These are phyloP conservation scores for Pythium dissimile DNA, from an alignment of 352 stramenopile genomes.

Conservation along the genomic window DNA sequence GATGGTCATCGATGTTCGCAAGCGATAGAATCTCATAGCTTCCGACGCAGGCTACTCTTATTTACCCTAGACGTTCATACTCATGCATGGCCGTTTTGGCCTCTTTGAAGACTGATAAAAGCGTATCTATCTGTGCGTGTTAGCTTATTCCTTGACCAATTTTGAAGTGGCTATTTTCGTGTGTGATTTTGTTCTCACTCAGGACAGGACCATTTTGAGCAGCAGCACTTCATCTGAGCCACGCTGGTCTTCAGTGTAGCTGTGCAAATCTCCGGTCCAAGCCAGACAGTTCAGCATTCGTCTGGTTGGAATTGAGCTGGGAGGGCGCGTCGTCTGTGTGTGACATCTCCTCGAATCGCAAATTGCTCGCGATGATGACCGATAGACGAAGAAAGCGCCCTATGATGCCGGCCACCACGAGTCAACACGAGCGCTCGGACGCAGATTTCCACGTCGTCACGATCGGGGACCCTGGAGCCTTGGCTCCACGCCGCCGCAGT, in stretches of 20 bases:
- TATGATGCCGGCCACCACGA: slow-evolving; percentile 18
- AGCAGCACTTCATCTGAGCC: neutral
- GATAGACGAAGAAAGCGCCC: slow-evolving; percentile 39
- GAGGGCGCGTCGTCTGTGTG: too few relatives aligned
- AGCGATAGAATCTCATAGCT: slow-evolving; percentile 7
- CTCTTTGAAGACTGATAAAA: too few relatives aligned
- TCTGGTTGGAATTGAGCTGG: too few relatives aligned
- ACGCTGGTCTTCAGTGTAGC: neutral
- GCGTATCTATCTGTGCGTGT: too few relatives aligned
- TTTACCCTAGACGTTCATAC: slow-evolving; percentile 15
- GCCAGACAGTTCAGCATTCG: too few relatives aligned
- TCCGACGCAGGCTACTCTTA: neutral
- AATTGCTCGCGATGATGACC: slow-evolving; percentile 20
- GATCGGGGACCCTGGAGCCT: slow-evolving; percentile 10
- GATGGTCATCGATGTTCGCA: slow-evolving; percentile 64
- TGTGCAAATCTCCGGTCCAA: too few relatives aligned
- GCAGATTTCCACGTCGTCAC: slow-evolving; percentile 39
- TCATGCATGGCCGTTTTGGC: too few relatives aligned
- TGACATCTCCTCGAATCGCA: neutral
- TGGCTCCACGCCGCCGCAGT: slow-evolving; percentile 21
- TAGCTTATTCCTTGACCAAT: too few relatives aligned
- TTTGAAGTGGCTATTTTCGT: slow-evolving; percentile 13
- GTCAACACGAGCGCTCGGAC: slow-evolving; percentile 22
- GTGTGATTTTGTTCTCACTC: too few relatives aligned
- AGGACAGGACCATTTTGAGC: too few relatives aligned